Base-by-base conservation (phyloP, 2,329 filamentous ascomycete species). In the Xylariales sp. region DNA sequence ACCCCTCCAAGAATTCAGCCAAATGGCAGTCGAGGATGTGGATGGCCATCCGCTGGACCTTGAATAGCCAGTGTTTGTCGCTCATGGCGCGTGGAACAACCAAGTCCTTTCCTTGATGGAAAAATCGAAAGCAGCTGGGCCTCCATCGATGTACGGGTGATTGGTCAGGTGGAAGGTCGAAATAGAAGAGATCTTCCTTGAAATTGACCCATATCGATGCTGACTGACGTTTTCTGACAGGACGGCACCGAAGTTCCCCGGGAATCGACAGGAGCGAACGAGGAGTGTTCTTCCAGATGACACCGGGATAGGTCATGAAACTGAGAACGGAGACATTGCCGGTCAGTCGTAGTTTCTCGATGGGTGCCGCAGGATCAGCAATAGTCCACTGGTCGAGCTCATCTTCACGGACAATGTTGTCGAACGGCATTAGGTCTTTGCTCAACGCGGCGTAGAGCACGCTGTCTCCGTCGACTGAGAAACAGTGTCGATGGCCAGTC, bases 31-130 rank as follows among this genome's bases (percentile, higher is more conserved):
- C n/a, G n/a, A n/a, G n/a, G n/a, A n/a, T n/a, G n/a, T n/a, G n/a
- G n/a, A n/a, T n/a, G n/a, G 32, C 32, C 32, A 34, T 8, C n/a
- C 22, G 19, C 16, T 20, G 32, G n/a, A 34, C 32, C 11, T 21
- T 34, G 32, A 34, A 25, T 14, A 36, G 15, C 34, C 34, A 36
- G 18, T 36, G 20, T 7, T 27, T 7, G n/a, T 36, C 12, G n/a
- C 20, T n/a, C 2, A 25, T 20, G n/a, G 34, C 12, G 15, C 20
- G 12, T 7, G 20, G 19, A 15, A 36, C 5, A 9, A 12, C 18
- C 3, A 24, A n/a, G 16, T n/a, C 15, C 11, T 21, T 35, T 5
- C 32, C 11, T 5, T 16, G 32, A 21, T 35, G 11, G 18, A 24
- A 15, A 3, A 22, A 9, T 14, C 32, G 32, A 18, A 34, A 34